These are phyloP conservation scores for Leccinum arenicola DNA, from an alignment of 768 basidiomycete species.

Conservation along the genomic window DNA sequence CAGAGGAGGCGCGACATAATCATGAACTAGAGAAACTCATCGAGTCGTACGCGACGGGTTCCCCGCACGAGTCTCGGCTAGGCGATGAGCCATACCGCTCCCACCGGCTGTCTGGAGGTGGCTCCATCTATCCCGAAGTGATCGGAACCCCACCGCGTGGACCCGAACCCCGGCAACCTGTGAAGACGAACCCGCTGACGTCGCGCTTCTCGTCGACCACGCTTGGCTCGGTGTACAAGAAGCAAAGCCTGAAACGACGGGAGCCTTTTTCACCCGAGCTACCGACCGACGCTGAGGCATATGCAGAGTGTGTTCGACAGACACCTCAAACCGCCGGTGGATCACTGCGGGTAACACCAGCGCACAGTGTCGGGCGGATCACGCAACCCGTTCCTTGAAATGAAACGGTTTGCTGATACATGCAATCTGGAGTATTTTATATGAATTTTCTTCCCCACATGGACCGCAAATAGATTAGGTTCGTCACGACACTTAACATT, in stretches of 20 bases:
- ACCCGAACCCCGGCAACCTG: conserved; percentile 74
- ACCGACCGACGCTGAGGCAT: conserved; percentile 58
- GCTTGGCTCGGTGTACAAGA: conserved; percentile 33
- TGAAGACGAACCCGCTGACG: conserved; percentile 44
- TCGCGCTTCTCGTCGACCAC: conserved; percentile 52
- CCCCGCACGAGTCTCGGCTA: conserved; percentile 31
- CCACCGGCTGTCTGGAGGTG: conserved; percentile 38
- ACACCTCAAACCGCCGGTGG: conserved; percentile 32
- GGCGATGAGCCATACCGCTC: conserved; percentile 25
- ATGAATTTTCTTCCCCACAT: conserved; percentile 21
- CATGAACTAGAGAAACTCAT: conserved; percentile 51
- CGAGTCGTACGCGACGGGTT: conserved; percentile 42
- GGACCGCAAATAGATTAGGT: conserved; percentile 25
- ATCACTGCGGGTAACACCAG: conserved; percentile 42
- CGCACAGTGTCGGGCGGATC: conserved; percentile 41
- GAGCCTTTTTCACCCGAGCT: conserved; percentile 27
- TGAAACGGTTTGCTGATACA: conserved; percentile 24
- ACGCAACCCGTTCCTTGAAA: conserved; percentile 52
- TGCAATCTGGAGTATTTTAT: conserved; percentile 8
- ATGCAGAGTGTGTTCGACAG: conserved; percentile 48
- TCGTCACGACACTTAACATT: conserved; percentile 4
- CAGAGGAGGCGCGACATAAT: conserved; percentile 50
- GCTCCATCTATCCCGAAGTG: conserved; percentile 64
- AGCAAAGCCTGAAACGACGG: conserved; percentile 29
- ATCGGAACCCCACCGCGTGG: conserved; percentile 59